Evolutionary conservation across 1,139 yeast species (phyloP), one percentile per base, ranked within the genome.

Genomic region (Scheffersomyces quercinus): DNA sequence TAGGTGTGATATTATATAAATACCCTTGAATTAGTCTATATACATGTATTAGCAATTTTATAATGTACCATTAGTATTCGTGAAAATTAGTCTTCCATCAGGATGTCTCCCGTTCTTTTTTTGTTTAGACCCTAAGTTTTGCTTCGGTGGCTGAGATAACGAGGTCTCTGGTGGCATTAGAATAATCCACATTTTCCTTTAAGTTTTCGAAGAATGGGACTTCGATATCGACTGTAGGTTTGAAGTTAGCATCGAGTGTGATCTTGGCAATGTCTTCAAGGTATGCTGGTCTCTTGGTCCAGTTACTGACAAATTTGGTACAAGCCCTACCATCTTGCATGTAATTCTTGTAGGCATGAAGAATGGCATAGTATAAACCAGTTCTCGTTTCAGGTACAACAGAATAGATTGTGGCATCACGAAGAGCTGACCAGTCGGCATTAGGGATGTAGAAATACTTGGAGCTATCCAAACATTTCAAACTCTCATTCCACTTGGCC

Each of bases 381-480:
- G 73, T 73, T 64, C 88, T 75, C 37, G 73, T 74, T 1, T 61
- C 59, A 2, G 46, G 44, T 3, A 14, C 35, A 31, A 31, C n/a
- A 2, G 82, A 70, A 41, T 79, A 77, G 38, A 85, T 76, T 5
- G 93, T 85, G 11, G 91, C 87, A 62, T 84, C 89, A 66, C 91
- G 77, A 47, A 90, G 69, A 1, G 96, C 88, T 39, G 91, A 84
- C 93, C 96, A 88, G 67, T 88, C 96, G 24, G 93, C 95, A 56
- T 82, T 81, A 9, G 95, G 91, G 54, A 83, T 83, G 55, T 82
- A 83, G 31, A 62, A 67, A 63, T 77, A 80, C 6, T 81, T 79
- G 42, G 75, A 73, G 16, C 67, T 62, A 48, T 83, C 88, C 53
- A 84, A 76, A 47, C 73, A 70, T 11, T 59, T 47, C 40, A 85